Conservation (phyloP, 2,329 filamentous ascomycete genomes). For the Colletotrichum filicis region DNA sequence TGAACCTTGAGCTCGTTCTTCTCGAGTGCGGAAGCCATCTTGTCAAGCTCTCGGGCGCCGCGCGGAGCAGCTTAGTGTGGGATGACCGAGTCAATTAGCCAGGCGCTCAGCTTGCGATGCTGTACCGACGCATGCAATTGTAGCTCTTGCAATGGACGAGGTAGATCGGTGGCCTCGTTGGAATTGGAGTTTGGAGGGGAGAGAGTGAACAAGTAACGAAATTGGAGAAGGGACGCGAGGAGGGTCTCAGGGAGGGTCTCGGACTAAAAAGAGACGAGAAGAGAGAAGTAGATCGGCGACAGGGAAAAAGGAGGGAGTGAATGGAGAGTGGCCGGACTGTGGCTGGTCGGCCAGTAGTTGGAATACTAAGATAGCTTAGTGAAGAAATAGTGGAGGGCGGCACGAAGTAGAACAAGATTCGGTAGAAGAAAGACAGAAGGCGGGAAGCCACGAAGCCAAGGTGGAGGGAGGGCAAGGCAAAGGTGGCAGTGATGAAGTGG, state of each 20-base stretch:
- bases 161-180: constrained; percentile 5
- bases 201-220: constrained; percentile 1
- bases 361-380: constrained; percentile 9
- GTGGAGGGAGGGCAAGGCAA: constrained; percentile 14
- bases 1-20: constrained; percentile 80
- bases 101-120: constrained; percentile 15
- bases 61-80: constrained; percentile 23
- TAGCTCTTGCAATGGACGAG: constrained; percentile 2
- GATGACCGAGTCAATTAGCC: constrained; percentile 30
- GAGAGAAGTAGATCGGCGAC: constrained; percentile 7
- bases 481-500: constrained; percentile 29
- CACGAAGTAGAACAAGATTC: constrained; percentile 7
- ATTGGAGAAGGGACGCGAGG: constrained; percentile 13
- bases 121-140: constrained; percentile 30
- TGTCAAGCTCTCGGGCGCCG: constrained; percentile 27
- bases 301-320: constrained; percentile 23
- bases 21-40: constrained; percentile 44
- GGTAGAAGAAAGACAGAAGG: constrained; percentile 13
- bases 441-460: constrained; percentile 36
- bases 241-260: constrained; percentile 31
- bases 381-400: constrained; percentile 38
- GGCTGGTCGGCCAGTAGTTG: constrained; percentile 32
- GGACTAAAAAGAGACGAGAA: constrained; percentile 26
- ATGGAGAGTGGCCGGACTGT: constrained; percentile 30
- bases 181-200: constrained; percentile 12